Conservation (phyloP, 1,284 basidiomycete species). For the Exobasidium cylindrosporum region DNA sequence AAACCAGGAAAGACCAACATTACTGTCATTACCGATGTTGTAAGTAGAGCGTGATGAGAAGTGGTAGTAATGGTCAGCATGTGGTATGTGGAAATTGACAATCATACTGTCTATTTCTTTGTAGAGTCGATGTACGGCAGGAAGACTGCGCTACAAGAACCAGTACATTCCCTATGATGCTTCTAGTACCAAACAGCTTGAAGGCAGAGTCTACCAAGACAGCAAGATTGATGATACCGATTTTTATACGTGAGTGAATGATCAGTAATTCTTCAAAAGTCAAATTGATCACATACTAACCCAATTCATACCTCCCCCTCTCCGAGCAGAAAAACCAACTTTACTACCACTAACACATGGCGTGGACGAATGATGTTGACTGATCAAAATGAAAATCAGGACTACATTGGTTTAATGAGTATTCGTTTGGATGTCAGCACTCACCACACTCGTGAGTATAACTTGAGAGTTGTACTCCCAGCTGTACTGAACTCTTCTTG, state of each 20-base stretch:
- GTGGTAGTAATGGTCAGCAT: too few species aligned
- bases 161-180: background rate
- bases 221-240: background rate
- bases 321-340: background rate
- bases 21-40: background rate
- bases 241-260: background rate
- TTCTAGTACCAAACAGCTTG: background rate
- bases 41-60: too few species aligned
- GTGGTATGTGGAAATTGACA: too few species aligned
- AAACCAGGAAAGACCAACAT: background rate
- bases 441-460: background rate
- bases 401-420: background rate
- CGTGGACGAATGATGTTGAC: background rate
- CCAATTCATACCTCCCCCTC: too few species aligned
- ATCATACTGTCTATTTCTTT: too few species aligned
- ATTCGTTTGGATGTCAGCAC: background rate
- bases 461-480: background rate
- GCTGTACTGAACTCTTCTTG: too few species aligned
- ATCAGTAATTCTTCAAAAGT: too few species aligned
- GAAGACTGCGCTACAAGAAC: background rate
- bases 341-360: background rate
- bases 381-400: background rate
- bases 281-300: too few species aligned
- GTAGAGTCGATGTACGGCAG: background rate
- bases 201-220: background rate